Percentiles rank a stretch among this genome's conserved stretches.
phyloP scores from a whole-genome alignment of 176 grass and related monocot genomes.

The Zizania latifolia region DNA sequence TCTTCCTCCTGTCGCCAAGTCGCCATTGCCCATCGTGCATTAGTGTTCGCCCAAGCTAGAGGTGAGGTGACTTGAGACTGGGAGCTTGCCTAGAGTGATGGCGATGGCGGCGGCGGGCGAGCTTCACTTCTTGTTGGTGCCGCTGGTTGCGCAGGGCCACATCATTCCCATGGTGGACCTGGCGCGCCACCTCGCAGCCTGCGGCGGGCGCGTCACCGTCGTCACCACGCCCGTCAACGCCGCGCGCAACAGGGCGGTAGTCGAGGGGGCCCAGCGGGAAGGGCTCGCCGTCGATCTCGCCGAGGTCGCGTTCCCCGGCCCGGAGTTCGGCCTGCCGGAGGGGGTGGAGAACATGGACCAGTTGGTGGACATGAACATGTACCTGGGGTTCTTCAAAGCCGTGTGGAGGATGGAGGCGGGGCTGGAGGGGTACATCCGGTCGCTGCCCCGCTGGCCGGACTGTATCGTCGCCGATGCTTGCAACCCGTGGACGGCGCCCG shows the following conservation, averaged over 20 bases:
- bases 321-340: constrained; percentile 17
- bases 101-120: background rate
- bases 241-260: background rate
- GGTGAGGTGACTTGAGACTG: no score
- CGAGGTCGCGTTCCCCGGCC: constrained; percentile 33
- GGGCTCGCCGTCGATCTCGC: constrained; percentile 28
- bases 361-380: background rate
- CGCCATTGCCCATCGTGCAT: no score
- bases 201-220: constrained; percentile 22
- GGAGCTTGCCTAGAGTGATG: no score
- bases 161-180: constrained; percentile 49
- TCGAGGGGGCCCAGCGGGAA: background rate
- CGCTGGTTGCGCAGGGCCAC: constrained; percentile 54
- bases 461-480: constrained; percentile 22
- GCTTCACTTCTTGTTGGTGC: constrained; percentile 48
- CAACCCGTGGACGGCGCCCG: constrained; percentile 3
- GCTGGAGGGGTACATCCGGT: constrained; percentile 12
- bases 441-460: background rate
- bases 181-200: constrained; percentile 29
- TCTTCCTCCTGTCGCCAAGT: no score
- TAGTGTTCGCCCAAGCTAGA: no score
- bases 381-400: constrained; percentile 9
- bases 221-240: constrained; percentile 50
- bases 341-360: constrained; percentile 28
- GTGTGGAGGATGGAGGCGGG: background rate